Evolutionary conservation across 2,329 filamentous ascomycete species (phyloP).

Genomic region (Blastomyces emzantsi): DNA sequence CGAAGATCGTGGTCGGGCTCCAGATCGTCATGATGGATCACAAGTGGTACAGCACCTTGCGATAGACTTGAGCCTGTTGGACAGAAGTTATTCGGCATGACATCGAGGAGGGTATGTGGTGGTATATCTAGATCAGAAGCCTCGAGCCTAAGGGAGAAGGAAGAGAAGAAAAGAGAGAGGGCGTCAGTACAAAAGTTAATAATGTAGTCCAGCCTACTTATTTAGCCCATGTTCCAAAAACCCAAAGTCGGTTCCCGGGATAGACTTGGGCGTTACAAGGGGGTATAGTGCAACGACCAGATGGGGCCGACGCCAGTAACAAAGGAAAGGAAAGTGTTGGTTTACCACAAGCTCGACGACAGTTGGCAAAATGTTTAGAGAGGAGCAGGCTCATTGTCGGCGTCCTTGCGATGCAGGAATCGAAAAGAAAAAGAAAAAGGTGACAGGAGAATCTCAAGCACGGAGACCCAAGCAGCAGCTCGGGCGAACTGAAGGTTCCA

Average conservation of each 20-base stretch:
- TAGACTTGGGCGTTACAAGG: neutral
- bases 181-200: constrained; percentile 1
- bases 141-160: constrained; percentile 11
- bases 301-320: neutral
- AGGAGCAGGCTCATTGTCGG: constrained; percentile 3
- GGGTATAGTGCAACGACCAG: neutral
- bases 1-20: constrained; percentile 71
- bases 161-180: neutral
- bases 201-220: neutral
- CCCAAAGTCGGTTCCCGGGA: neutral
- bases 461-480: neutral
- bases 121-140: constrained; percentile 9
- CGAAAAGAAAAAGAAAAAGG: neutral
- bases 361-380: neutral
- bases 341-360: constrained; percentile 6
- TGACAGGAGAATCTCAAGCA: neutral
- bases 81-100: constrained; percentile 7
- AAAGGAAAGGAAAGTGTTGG: constrained; percentile 5
- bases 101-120: constrained; percentile 9
- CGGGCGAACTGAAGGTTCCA: neutral
- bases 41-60: constrained; percentile 10
- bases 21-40: constrained; percentile 36
- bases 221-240: neutral
- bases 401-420: neutral
- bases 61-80: constrained; percentile 13